phyloP scores from a whole-genome alignment of 306 rosid species.

The Ochetophila trinervis region DNA sequence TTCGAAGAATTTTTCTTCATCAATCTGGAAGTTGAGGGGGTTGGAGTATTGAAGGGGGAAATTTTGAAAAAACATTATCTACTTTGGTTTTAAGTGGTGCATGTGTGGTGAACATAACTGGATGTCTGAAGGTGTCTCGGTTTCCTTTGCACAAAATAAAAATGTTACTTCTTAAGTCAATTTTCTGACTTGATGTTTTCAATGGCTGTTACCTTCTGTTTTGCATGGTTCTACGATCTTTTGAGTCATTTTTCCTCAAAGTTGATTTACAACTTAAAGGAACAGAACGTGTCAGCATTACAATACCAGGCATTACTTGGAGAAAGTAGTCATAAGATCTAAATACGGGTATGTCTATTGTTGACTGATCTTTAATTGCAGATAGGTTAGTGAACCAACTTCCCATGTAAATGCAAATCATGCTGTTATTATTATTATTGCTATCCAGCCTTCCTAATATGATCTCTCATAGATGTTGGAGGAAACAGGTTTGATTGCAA shows the following conservation, averaged over 20 bases:
- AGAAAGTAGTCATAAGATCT: not conserved
- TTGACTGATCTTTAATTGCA: not conserved
- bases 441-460: no score
- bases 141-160: not conserved
- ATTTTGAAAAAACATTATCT: not conserved
- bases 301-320: not conserved
- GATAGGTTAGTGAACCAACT: not conserved
- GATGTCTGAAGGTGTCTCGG: not conserved
- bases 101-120: not conserved
- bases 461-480: no score
- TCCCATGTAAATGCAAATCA: not conserved
- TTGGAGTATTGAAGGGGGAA: not conserved
- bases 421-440: no score
- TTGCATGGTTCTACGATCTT: not conserved
- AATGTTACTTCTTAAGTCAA: not conserved
- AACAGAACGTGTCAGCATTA: not conserved
- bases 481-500: no score
- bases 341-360: not conserved
- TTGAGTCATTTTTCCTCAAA: not conserved
- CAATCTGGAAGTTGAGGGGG: no score
- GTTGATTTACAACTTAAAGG: not conserved
- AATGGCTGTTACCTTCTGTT: not conserved
- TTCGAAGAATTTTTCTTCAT: no score
- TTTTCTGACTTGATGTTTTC: not conserved
- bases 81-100: not conserved